phyloP scores from a whole-genome alignment of 2,329 filamentous ascomycete species.

The Ascochyta clinopodiicola region DNA sequence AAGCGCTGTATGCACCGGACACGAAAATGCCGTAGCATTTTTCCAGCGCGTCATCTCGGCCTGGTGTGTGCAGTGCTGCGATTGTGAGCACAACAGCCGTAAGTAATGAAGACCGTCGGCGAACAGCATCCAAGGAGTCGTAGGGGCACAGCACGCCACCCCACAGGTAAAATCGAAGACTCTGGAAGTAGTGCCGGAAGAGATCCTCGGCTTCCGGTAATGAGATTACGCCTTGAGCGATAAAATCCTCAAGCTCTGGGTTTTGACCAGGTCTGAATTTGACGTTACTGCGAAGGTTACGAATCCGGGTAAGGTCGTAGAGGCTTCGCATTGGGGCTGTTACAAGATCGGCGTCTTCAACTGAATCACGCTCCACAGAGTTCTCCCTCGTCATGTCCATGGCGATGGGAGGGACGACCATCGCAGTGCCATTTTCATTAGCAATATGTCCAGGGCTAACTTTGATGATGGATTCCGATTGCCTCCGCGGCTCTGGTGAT shows the following conservation, averaged over 20 bases:
- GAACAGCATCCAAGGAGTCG: conserved; percentile 36
- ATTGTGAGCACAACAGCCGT: conserved; percentile 41
- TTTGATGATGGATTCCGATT: conserved; percentile 12
- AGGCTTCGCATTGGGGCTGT: conserved; percentile 45
- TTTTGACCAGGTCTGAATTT: conserved; percentile 33
- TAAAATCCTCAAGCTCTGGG: conserved; percentile 42
- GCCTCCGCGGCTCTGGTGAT: conserved; percentile 20
- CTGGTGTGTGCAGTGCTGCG: conserved; percentile 39
- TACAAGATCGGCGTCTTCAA: conserved; percentile 35
- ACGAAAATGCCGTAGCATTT: conserved; percentile 45
- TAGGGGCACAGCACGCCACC: conserved; percentile 42
- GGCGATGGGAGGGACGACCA: conserved; percentile 40
- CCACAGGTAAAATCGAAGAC: conserved; percentile 43
- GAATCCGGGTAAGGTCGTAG: conserved; percentile 43
- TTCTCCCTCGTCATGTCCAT: conserved; percentile 47
- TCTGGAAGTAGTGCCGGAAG: conserved; percentile 39
- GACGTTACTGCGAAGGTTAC: conserved; percentile 40
- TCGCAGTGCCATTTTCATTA: conserved; percentile 33
- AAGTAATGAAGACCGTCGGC: conserved; percentile 41
- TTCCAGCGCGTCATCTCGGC: conserved; percentile 36
- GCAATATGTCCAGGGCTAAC: conserved; percentile 34
- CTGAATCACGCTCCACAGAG: conserved; percentile 37
- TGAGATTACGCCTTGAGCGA: conserved; percentile 38
- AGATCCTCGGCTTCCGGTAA: conserved; percentile 38
- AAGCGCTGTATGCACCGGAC: conserved; percentile 41